Conservation (phyloP, 108 stramenopile species). For the Schizochytrium sp. region DNA sequence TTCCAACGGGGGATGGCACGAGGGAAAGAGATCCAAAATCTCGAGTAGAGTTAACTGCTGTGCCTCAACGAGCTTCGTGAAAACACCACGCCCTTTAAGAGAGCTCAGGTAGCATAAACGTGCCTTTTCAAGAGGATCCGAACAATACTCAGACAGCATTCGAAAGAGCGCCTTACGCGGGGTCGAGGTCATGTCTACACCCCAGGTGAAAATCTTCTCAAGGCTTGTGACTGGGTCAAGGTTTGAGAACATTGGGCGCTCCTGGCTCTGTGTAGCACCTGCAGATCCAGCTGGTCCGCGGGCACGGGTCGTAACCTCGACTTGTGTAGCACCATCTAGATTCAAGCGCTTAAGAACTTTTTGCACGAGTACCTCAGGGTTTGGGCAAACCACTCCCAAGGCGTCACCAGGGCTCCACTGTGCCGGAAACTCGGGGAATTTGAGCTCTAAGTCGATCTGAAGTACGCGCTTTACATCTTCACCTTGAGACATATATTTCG, state of each 20-base stretch:
- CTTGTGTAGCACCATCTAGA: constrained; percentile 48
- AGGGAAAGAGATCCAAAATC: constrained; percentile 87
- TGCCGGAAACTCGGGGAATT: constrained; percentile 61
- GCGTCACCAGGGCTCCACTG: constrained; percentile 91
- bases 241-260: constrained; percentile 80
- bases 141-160: constrained; percentile 78
- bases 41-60: constrained; percentile 84
- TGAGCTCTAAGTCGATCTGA: constrained; percentile 80
- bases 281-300: background rate
- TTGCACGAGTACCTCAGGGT: constrained; percentile 62
- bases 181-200: constrained; percentile 82
- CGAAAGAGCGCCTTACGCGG: constrained; percentile 80
- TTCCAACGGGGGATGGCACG: constrained; percentile 81
- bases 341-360: constrained; percentile 12
- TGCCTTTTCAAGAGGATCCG: constrained; percentile 73
- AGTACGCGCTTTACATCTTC: constrained; percentile 83
- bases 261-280: background rate
- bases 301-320: constrained; percentile 65
- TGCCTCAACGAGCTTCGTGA: background rate
- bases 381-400: constrained; percentile 84
- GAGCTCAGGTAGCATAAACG: constrained; percentile 78
- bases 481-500: constrained; percentile 83
- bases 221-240: constrained; percentile 75
- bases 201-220: constrained; percentile 74
- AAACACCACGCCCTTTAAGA: constrained; percentile 64